Conservation (phyloP, 2,329 filamentous ascomycete species). For the Claviceps sp. region DNA sequence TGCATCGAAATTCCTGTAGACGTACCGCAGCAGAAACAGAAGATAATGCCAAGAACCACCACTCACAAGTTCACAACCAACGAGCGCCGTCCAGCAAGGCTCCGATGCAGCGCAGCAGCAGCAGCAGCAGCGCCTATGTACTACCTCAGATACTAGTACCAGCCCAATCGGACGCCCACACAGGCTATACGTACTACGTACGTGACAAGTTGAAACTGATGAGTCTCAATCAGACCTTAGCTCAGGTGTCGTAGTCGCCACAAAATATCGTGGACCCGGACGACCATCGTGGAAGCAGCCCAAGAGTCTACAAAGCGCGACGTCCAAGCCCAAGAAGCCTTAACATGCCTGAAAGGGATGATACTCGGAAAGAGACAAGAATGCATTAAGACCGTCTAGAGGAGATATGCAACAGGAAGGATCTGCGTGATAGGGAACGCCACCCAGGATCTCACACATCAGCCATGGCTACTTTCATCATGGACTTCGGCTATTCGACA, state of each 20-base stretch:
- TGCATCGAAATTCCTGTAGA: neutral
- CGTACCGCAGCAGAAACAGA: neutral
- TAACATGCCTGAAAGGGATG: conserved; percentile 1
- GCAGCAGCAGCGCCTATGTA: neutral
- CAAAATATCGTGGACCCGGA: neutral
- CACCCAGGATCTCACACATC: neutral
- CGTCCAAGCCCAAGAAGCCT: conserved; percentile 10
- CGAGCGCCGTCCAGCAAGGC: neutral
- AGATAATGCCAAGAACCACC: neutral
- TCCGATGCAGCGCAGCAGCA: neutral
- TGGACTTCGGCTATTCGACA: neutral
- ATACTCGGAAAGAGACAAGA: conserved; percentile 6
- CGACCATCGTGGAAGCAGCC: neutral
- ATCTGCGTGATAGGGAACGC: neutral
- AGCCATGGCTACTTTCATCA: neutral
- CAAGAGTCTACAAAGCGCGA: conserved; percentile 2
- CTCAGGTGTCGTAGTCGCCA: neutral
- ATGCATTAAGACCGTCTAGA: neutral
- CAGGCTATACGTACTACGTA: neutral
- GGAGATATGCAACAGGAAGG: neutral
- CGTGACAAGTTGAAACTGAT: neutral
- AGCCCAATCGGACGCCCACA: neutral
- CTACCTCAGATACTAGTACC: neutral
- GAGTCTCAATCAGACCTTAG: neutral
- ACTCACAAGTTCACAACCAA: neutral